Base-by-base conservation (phyloP, 1,284 basidiomycete species). In the Rhodotorula mucilaginosa region DNA sequence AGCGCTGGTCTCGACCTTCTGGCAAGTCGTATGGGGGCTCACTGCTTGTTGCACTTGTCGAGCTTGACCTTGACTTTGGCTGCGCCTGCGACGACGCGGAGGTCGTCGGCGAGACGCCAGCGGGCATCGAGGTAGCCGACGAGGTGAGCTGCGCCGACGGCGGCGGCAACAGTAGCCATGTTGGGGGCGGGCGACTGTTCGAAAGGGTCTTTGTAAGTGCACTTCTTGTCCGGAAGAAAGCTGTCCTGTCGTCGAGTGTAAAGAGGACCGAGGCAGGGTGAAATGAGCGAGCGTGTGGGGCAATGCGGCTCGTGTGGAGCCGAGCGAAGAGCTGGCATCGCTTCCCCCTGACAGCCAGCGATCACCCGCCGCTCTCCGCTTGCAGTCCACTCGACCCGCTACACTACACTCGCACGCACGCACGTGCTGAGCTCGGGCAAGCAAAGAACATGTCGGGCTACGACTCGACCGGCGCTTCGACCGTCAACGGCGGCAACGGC, bases 81-180 rank as follows among this genome's bases (percentile, higher is more conserved):
- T 21, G 67, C 46, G 18, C 57, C 74, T 6, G 23, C 18, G 7
- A 58, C 66, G 46, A 68, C 60, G 12, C 7, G 5, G 34, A 66
- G 52, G 68, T 75, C 74, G n/a, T 61, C 52, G 51, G 44, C 16
- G 56, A 70, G 16, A 49, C 61, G 48, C 61, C 56, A 68, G 61
- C 46, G 56, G 57, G 71, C 71, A 51, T 73, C 69, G 61, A 70
- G 39, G 64, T 73, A 73, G 49, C 58, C 69, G 6, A 31, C 31
- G 5, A 47, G 56, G 19, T 59, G 26, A 34, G 61, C 26, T 10
- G 26, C 58, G 16, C 16, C 63, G 44, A 60, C 7, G 2, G 59
- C 62, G 15, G 52, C 44, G 46, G 65, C 58, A 44, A 49, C 39
- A 44, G 12, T 44, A 2, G 39, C 39, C 39, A 44, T 44, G 39